Percentiles rank a stretch among this genome's conserved stretches.
Conservation (phyloP, 139 green algal species). For the Picochlorum sp. region DNA sequence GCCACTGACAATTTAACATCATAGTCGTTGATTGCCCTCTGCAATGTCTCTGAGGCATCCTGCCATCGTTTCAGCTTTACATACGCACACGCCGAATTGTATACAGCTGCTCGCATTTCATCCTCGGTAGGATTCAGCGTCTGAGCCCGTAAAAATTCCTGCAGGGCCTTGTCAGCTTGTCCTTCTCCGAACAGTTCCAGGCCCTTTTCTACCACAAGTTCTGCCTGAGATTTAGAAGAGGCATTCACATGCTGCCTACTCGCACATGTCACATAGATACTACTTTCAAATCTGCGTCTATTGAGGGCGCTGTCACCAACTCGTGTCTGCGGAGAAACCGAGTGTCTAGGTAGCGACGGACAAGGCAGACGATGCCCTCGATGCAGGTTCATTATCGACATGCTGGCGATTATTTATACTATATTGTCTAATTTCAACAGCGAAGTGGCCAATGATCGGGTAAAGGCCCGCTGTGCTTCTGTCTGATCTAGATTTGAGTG, state of each 20-base stretch:
- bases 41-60: conserved; percentile 57
- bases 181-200: conserved; percentile 37
- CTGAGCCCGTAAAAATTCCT: conserved; percentile 59
- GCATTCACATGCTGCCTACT: background rate
- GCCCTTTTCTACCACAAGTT: conserved; percentile 50
- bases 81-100: conserved; percentile 84
- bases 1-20: conserved; percentile 72
- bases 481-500: too few species aligned
- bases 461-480: too few species aligned
- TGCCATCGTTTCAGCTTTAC: conserved; percentile 68
- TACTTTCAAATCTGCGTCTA: background rate
- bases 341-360: too few species aligned
- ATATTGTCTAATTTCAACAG: too few species aligned
- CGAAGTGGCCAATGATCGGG: too few species aligned
- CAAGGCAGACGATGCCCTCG: too few species aligned
- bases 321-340: too few species aligned
- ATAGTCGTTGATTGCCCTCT: conserved; percentile 69
- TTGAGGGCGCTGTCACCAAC: too few species aligned
- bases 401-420: too few species aligned
- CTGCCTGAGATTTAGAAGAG: conserved; percentile 29
- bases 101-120: conserved; percentile 78
- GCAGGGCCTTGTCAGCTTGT: conserved; percentile 37
- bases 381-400: too few species aligned
- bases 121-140: conserved; percentile 64
- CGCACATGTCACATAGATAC: background rate